Conservation (phyloP, 345 rosid genomes). For the Eutrema heterophyllum region DNA sequence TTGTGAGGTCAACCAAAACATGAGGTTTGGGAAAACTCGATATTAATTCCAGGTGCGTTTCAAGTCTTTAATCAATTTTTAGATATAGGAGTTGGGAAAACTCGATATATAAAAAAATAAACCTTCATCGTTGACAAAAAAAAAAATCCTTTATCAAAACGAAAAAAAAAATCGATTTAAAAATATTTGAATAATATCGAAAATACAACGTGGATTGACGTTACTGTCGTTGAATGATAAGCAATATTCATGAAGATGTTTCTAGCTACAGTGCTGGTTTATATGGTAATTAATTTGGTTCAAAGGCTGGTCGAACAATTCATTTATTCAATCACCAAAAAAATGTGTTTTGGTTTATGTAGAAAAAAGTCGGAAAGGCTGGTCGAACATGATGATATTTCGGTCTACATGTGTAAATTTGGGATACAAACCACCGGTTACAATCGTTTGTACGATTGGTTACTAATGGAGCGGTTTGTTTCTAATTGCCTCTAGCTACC, state of each 20-base stretch:
- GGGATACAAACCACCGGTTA: neutral
- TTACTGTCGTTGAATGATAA: neutral
- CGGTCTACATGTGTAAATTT: neutral
- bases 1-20: constrained; percentile 1
- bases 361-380: neutral
- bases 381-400: no score
- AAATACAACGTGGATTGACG: constrained; percentile 21
- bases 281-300: neutral
- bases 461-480: neutral
- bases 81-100: neutral
- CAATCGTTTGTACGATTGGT: no score
- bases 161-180: neutral
- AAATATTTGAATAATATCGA: neutral
- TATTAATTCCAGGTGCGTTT: constrained; percentile 2
- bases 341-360: neutral
- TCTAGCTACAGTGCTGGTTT: neutral
- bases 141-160: neutral
- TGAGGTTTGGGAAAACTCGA: no score
- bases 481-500: neutral
- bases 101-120: no score
- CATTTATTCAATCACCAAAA: neutral
- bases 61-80: neutral
- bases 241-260: neutral
- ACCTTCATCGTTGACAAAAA: neutral
- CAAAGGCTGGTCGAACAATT: neutral